These are phyloP conservation scores for Alternaria tenuissima DNA, from an alignment of 2,329 filamentous ascomycete genomes.

Conservation along the genomic window DNA sequence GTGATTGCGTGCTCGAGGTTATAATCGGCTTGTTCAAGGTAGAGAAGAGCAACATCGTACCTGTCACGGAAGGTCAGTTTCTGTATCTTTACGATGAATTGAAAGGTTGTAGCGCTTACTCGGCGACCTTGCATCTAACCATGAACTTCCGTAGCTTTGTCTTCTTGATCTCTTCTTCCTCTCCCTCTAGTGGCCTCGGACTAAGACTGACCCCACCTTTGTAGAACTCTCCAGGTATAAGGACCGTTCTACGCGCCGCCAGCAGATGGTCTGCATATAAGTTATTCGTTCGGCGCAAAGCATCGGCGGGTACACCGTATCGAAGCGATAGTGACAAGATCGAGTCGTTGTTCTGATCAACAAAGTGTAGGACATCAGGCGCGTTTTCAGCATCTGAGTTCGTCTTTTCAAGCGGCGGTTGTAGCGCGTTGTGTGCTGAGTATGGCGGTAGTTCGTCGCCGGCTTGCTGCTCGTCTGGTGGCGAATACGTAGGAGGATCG, in stretches of 20 bases:
- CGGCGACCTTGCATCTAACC: conserved; percentile 77
- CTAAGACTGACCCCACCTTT: conserved; percentile 72
- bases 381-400: conserved; percentile 44
- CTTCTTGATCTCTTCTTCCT: conserved; percentile 77
- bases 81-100: background rate
- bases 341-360: conserved; percentile 73
- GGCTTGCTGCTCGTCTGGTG: conserved; percentile 43
- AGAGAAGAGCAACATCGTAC: conserved; percentile 76
- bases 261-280: conserved; percentile 76
- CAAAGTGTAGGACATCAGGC: conserved; percentile 77
- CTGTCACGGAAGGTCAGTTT: conserved; percentile 55
- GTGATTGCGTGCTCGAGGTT: conserved; percentile 71
- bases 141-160: conserved; percentile 77
- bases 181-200: conserved; percentile 74
- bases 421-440: conserved; percentile 43
- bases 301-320: conserved; percentile 72
- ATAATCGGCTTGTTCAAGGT: conserved; percentile 74
- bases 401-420: conserved; percentile 43
- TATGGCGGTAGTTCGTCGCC: conserved; percentile 58
- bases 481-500: conserved; percentile 72
- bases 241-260: conserved; percentile 70
- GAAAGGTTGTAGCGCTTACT: conserved; percentile 62
- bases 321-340: conserved; percentile 73
- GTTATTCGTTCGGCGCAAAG: conserved; percentile 72
- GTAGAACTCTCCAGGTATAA: conserved; percentile 77